Conservation (phyloP, 2,329 filamentous ascomycete species). For the Colletotrichum phormii region DNA sequence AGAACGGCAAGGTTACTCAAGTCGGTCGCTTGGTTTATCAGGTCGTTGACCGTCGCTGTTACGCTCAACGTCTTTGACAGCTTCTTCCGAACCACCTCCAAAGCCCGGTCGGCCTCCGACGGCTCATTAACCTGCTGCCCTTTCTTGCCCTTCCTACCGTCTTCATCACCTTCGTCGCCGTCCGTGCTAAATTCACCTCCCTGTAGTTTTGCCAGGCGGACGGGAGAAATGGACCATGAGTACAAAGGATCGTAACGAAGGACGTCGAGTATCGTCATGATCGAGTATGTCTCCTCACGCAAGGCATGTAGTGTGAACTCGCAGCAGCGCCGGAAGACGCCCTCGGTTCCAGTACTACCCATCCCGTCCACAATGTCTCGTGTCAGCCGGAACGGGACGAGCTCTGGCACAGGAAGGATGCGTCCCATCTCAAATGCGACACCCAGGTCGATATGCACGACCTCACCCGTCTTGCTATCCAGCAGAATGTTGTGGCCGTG, state of each 20-base stretch:
- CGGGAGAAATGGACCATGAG: conserved; percentile 88
- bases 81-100: conserved; percentile 96
- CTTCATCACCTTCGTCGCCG: conserved; percentile 49
- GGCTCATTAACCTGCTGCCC: conserved; percentile 61
- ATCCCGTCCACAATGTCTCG: conserved; percentile 97
- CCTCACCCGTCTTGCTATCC: conserved; percentile 89
- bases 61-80: conserved; percentile 93
- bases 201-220: conserved; percentile 73
- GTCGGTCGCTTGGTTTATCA: conserved; percentile 96
- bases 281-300: conserved; percentile 93
- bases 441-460: conserved; percentile 96
- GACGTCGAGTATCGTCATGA: conserved; percentile 98
- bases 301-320: conserved; percentile 97
- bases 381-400: conserved; percentile 94
- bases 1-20: conserved; percentile 91
- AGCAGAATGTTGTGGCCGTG: conserved; percentile 98
- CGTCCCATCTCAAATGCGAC: conserved; percentile 97
- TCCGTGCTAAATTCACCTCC: conserved; percentile 64
- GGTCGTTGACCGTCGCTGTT: conserved; percentile 93
- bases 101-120: conserved; percentile 87
- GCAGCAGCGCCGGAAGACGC: conserved; percentile 96
- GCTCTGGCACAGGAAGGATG: conserved; percentile 93
- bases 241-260: conserved; percentile 98
- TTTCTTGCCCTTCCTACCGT: conserved; percentile 53
- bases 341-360: conserved; percentile 94